phyloP scores from a whole-genome alignment of 2,329 filamentous ascomycete genomes.

The Nemania bipapillata region DNA sequence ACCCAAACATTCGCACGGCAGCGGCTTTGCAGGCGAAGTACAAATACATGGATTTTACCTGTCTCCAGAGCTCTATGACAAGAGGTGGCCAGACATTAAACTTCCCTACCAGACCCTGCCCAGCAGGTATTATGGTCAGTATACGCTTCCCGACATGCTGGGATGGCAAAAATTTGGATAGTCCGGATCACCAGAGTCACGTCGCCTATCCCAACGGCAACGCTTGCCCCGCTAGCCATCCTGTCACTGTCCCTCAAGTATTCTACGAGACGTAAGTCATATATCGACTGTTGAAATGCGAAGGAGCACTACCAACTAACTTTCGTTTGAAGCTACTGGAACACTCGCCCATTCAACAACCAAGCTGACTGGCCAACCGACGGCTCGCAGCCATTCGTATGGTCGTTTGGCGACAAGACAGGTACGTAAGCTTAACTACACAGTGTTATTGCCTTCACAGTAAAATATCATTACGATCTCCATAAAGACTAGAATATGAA shows the following conservation, averaged over 20 bases:
- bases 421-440: background rate
- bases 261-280: conserved; percentile 71
- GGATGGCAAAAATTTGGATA: conserved; percentile 62
- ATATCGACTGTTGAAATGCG: no score
- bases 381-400: conserved; percentile 46
- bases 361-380: conserved; percentile 45
- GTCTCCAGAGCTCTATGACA: conserved; percentile 27
- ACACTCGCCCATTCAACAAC: conserved; percentile 48
- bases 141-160: conserved; percentile 66
- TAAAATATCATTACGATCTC: no score
- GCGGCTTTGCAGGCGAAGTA: conserved; percentile 27
- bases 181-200: conserved; percentile 61
- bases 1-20: conserved; percentile 45
- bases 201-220: conserved; percentile 59
- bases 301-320: no score
- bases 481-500: no score
- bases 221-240: conserved; percentile 62
- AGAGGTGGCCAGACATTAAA: conserved; percentile 29
- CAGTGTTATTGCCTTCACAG: no score
- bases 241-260: conserved; percentile 66
- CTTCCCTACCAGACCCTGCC: conserved; percentile 62
- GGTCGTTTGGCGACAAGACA: conserved; percentile 40
- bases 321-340: no score
- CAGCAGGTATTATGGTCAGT: conserved; percentile 60
- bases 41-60: conserved; percentile 34